phyloP scores from a whole-genome alignment of 2,329 filamentous ascomycete species.

The Graphilbum fragrans region DNA sequence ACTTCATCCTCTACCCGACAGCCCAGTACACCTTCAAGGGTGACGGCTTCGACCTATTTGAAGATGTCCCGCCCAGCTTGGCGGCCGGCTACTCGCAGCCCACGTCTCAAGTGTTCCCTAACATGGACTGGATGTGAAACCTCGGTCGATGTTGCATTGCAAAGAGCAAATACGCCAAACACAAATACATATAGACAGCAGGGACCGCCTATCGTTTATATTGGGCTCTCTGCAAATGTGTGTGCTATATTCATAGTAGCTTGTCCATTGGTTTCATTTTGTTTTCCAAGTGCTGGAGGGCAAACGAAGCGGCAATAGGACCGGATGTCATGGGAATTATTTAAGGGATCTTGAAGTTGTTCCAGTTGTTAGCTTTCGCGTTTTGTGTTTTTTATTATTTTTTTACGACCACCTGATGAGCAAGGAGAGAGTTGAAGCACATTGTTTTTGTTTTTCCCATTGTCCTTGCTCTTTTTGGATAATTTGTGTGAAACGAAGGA shows the following conservation, averaged over 20 bases:
- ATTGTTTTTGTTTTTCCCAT: too few relatives aligned
- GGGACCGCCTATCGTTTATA: too few relatives aligned
- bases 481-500: too few relatives aligned
- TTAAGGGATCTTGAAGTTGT: background rate
- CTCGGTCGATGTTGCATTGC: too few relatives aligned
- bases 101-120: conserved; percentile 34
- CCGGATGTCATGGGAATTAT: background rate
- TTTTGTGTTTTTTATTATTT: background rate
- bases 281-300: background rate
- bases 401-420: background rate
- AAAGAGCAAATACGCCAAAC: background rate
- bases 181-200: background rate
- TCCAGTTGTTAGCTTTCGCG: background rate
- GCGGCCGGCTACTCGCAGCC: conserved; percentile 39
- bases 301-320: background rate
- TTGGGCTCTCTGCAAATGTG: too few relatives aligned
- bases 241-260: too few relatives aligned
- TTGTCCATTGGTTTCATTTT: too few relatives aligned
- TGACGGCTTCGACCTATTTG: conserved; percentile 32
- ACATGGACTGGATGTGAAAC: conserved; percentile 26
- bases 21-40: conserved; percentile 21
- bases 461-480: too few relatives aligned
- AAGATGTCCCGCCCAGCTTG: conserved; percentile 33
- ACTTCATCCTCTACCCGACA: conserved; percentile 53
- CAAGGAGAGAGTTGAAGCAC: too few relatives aligned